phyloP scores from a whole-genome alignment of 192 early-diverging fungal genomes.

The Coemansia sp. region DNA sequence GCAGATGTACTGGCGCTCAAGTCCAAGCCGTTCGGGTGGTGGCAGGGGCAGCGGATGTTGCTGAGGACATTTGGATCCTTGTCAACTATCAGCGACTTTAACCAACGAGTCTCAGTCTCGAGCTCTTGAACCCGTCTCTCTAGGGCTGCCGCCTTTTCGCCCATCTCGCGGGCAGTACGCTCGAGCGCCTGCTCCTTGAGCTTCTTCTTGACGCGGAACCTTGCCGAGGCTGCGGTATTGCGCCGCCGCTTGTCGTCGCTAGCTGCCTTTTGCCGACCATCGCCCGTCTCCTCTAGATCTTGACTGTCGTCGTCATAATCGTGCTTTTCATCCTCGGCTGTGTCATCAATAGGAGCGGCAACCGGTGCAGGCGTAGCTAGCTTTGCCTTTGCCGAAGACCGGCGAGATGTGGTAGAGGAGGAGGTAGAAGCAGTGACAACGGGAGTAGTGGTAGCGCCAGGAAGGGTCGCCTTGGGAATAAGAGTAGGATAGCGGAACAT shows the following conservation, averaged over 20 bases:
- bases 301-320: conserved; percentile 15
- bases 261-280: conserved; percentile 40
- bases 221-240: conserved; percentile 93
- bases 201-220: conserved; percentile 97
- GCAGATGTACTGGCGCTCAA: conserved; percentile 1
- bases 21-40: conserved; percentile 51
- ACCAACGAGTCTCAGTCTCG: conserved; percentile 90
- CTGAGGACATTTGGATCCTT: conserved; percentile 61
- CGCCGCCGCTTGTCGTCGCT: conserved; percentile 90
- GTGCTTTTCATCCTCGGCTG: not conserved
- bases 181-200: conserved; percentile 86
- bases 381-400: conserved; percentile 17
- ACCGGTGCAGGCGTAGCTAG: not conserved
- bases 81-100: conserved; percentile 84
- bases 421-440: conserved; percentile 1
- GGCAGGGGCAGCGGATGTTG: conserved; percentile 51
- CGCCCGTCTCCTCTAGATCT: conserved; percentile 6
- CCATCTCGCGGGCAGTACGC: conserved; percentile 78
- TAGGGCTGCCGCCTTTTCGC: conserved; percentile 68
- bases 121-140: conserved; percentile 81
- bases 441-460: not conserved
- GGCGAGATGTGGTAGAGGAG: conserved; percentile 8
- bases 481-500: conserved; percentile 29
- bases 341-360: conserved; percentile 3
- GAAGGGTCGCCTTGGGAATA: conserved; percentile 29